Evolutionary conservation across 192 early-diverging fungal genomes (phyloP), one percentile per base, ranked within the genome.

Genomic region (Funneliformis geosporum): DNA sequence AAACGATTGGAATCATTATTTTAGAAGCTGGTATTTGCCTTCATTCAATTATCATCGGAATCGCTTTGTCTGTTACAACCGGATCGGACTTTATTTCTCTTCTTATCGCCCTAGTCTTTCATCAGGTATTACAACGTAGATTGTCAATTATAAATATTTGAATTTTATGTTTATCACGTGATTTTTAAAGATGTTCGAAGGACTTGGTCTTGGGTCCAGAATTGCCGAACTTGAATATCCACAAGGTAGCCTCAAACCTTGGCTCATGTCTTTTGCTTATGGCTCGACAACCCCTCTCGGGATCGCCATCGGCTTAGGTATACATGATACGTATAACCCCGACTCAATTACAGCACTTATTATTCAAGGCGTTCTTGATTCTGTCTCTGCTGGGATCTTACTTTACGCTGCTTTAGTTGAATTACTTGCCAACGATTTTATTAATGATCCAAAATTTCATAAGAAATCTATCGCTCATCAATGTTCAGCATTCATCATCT

Each of bases 251-350:
- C 14, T 86, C 2, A 83, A 84, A 38, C 88, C 90, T 11, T 78
- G 90, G 64, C 39, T 90, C 14, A 89, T 92, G 73, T 87, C 88
- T 0, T 60, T 87, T 6, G 71, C 91, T 40, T 95, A 93, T 83
- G 86, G 91, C 0, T n/a, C 90, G n/a, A 95, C 90, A 23, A 96
- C 96, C 14, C 96, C 96, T 9, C 8, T 96, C 55, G 96, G 96
- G 39, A 86, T 93, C 62, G 89, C 85, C 0, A 87, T 97, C 66
- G 95, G 96, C 25, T 92, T 96, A 74, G 90, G 83, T 47, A 86
- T 96, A 73, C 86, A 88, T 5, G 76, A 86, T 39, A 81, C 90
- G 9, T 93, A 92, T 83, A 85, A 92, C 25, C 87, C 87, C 2
- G 80, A 86, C 11, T 88, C 89, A 0, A 73, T 83, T 1, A 75